Base-by-base conservation (phyloP, 2,329 filamentous ascomycete species). In the Neocatenulostroma microsporum region DNA sequence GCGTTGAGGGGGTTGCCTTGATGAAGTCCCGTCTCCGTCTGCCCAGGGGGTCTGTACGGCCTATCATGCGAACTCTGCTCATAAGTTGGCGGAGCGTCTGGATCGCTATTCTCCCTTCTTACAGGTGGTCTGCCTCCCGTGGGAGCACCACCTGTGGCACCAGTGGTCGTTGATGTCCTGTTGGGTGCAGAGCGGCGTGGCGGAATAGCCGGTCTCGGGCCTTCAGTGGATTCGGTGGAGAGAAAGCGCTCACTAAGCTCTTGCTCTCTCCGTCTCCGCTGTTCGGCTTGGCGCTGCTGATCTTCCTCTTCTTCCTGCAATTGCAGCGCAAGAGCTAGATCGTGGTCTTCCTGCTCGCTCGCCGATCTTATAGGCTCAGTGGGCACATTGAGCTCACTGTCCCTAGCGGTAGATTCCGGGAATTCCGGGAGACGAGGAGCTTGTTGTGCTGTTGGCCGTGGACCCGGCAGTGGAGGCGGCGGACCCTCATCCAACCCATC, bases 251-350 rank as follows among this genome's bases (percentile, higher is more conserved):
- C 78, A 0, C 79, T 83, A 1, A 84, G 67, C 39, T 76, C 66
- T 37, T 76, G 78, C 57, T 87, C 80, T n/a, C 76, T 69, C 9
- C 70, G 68, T 6, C 80, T 71, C 1, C 79, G 73, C 13, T 46
- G 38, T 32, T 78, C 72, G 33, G 76, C 62, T 37, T 60, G 65
- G n/a, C 75, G 73, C 45, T 87, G 77, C 11, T 78, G 74, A 51
- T 86, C 80, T 46, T 95, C 86, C 59, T 96, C 89, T 57, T 94
- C 87, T 53, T 96, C 91, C 57, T 96, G 89, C 1, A 95, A 73
- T 55, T 96, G 91, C 5, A 98, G 69, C 0, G 89, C 88, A 3
- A 96, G 71, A 0, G 91, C 91, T 20, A 95, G 64, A 42, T 91
- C 84, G 36, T 74, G 79, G 41, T 88, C 78, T 51, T 95, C 88